Percentiles rank a stretch among this genome's conserved stretches.
Evolutionary conservation across 176 grass and related monocot genomes (phyloP).

Genomic region (Phoenix roebelenii): DNA sequence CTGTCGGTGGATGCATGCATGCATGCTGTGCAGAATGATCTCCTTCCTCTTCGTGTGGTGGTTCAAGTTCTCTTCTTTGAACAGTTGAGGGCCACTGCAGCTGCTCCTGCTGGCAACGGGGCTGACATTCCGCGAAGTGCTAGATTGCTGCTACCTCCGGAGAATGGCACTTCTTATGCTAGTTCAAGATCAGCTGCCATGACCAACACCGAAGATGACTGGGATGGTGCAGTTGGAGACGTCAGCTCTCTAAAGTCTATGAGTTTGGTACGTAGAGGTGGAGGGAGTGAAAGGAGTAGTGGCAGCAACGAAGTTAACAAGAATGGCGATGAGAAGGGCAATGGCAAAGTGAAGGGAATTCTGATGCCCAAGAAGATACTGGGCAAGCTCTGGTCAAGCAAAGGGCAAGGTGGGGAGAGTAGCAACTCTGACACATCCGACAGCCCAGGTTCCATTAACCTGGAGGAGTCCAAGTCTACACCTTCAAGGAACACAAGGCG

Average conservation of each 20-base stretch:
- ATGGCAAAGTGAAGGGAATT: constrained; percentile 42
- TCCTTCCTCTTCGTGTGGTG: constrained; percentile 82
- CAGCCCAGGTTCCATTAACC: constrained; percentile 65
- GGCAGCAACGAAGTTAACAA: constrained; percentile 47
- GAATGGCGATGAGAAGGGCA: constrained; percentile 34
- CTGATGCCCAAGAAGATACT: constrained; percentile 86
- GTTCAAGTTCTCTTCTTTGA: constrained; percentile 97
- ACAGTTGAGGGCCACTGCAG: constrained; percentile 39
- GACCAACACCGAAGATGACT: constrained; percentile 64
- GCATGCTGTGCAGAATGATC: constrained; percentile 90
- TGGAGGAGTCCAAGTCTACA: constrained; percentile 55
- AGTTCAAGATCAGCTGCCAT: constrained; percentile 87
- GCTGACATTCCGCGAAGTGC: constrained; percentile 29
- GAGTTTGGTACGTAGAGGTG: constrained; percentile 37
- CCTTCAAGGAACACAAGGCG: constrained; percentile 48
- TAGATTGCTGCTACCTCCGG: constrained; percentile 50
- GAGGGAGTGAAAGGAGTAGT: constrained; percentile 64
- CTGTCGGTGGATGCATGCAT: constrained; percentile 70
- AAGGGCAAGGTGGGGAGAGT: constrained; percentile 47
- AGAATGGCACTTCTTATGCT: constrained; percentile 73
- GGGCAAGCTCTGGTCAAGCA: constrained; percentile 86
- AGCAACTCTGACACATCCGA: constrained; percentile 76
- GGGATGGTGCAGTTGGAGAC: constrained; percentile 46
- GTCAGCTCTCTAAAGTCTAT: constrained; percentile 57
- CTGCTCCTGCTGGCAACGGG: constrained; percentile 13